phyloP scores from a whole-genome alignment of 441 rosid genomes.

The Capsella rubella region DNA sequence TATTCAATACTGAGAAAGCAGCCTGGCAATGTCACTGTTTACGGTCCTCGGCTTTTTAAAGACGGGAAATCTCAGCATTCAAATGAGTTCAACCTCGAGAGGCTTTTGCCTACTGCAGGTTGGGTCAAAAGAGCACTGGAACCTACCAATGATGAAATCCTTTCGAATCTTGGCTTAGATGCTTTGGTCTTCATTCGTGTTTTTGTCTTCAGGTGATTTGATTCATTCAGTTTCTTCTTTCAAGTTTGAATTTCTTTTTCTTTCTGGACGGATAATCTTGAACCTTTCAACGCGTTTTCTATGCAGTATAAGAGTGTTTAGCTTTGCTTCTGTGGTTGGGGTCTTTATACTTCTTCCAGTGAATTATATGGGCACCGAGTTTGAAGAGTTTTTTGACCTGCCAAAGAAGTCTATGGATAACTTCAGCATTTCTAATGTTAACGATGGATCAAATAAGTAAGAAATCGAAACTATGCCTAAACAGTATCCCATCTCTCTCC shows the following conservation, averaged over 20 bases:
- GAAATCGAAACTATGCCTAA: not conserved
- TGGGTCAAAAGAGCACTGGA: conserved; percentile 82
- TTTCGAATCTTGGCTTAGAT: conserved; percentile 70
- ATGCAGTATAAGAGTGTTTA: conserved; percentile 79
- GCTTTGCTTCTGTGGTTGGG: conserved; percentile 71
- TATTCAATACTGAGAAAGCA: conserved; percentile 86
- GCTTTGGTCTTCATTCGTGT: conserved; percentile 76
- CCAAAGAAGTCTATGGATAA: conserved; percentile 74
- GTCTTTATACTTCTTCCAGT: conserved; percentile 83
- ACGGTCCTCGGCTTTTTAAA: conserved; percentile 69
- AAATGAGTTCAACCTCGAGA: conserved; percentile 61
- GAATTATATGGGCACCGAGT: conserved; percentile 78
- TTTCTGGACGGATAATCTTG: conserved; percentile 34
- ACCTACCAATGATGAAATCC: conserved; percentile 69
- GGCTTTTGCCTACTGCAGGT: conserved; percentile 83
- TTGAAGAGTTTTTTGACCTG: conserved; percentile 65
- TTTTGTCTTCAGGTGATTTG: conserved; percentile 63
- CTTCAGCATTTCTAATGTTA: conserved; percentile 87
- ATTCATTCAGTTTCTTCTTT: not conserved
- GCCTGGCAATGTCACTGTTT: conserved; percentile 69
- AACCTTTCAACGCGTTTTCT: not conserved
- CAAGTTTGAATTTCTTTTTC: conserved; percentile 1
- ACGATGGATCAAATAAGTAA: conserved; percentile 87
- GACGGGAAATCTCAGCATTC: conserved; percentile 47
- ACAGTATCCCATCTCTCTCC: not conserved